Evolutionary conservation across 75 land plant species (phyloP), one percentile per base, ranked within the genome.

Genomic region (Pinus albicaulis): DNA sequence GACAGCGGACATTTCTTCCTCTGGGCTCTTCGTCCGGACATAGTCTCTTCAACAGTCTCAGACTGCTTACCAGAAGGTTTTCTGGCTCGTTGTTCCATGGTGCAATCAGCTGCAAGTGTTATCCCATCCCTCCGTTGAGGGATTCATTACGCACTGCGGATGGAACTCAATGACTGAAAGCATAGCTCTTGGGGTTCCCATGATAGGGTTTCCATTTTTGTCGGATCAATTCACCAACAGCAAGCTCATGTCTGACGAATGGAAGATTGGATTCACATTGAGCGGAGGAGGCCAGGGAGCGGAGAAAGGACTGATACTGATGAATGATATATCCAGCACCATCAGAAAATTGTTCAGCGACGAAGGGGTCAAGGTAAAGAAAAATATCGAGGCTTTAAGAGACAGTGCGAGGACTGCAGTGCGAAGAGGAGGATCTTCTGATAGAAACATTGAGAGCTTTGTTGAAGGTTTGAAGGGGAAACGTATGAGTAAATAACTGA

Each of bases 1-100:
- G 79, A 48, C 25, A 77, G 71, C 59, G 25, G 55, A 1, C 79
- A 77, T 74, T 19, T 55, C 20, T 59, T 77, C 59, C 22, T 77
- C 38, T 77, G 79, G 74, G 79, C 56, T 3, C 34, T 53, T 53
- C 57, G 57, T 38, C 71, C 38, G 20, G 71, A 38, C 20, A 38
- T 66, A 38, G 31, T 66, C 36, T 34, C 71, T 66, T 66, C 22
- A 28, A 44, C 36, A 14, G 23, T 66, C 22, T 66, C 23, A 4
- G 20, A 38, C 48, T 19, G n/a, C 71, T 26, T 64, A 64, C 68
- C 68, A 8, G 68, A 26, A 4, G 38, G 38, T 12, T 64, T 64
- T 25, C 26, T 64, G 68, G 68, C 68, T 64, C 4, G 19, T 64
- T 25, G 66, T 63, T 63, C 17, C 66, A 63, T 63, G 66, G 66